Evolutionary conservation across 2,329 filamentous ascomycete species (phyloP).

Genomic region (Curvularia hawaiiensis): DNA sequence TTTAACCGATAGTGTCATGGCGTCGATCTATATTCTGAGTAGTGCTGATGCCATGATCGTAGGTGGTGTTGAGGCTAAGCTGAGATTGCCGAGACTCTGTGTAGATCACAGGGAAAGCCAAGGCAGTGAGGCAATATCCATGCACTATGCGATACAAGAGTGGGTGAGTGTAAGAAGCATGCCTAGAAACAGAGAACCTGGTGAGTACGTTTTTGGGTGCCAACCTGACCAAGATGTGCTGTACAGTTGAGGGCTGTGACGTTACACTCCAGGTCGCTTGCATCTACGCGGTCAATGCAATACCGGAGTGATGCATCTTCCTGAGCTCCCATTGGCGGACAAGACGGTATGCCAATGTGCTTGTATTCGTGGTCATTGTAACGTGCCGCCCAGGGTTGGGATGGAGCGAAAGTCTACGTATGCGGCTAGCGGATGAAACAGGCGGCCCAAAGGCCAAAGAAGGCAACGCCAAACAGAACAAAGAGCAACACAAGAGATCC

Average conservation of each 20-base stretch:
- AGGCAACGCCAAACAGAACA: background rate
- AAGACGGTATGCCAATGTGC: background rate
- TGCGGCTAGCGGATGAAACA: background rate
- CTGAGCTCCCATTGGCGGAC: background rate
- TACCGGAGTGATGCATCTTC: background rate
- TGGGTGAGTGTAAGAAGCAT: conserved; percentile 1
- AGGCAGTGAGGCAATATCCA: conserved; percentile 17
- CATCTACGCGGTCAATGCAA: background rate
- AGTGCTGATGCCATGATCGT: background rate
- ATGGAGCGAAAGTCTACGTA: background rate
- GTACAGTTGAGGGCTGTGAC: background rate
- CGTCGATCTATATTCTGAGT: background rate
- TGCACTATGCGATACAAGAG: conserved; percentile 7
- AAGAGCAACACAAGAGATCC: background rate
- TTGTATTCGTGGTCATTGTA: background rate
- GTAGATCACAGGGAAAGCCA: conserved; percentile 11
- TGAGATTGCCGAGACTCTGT: conserved; percentile 10
- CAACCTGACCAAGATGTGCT: background rate
- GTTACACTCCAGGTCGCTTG: background rate
- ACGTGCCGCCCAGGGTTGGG: background rate
- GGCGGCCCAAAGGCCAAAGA: background rate
- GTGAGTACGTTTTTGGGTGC: background rate
- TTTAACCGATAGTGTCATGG: background rate
- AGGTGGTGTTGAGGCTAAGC: conserved; percentile 2
- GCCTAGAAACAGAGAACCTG: background rate